A percentile compares a stretch with the other conserved stretches of the same genome.
Evolutionary conservation across 1,139 yeast genomes (phyloP).

Genomic region (Debaryomyces coudertii): DNA sequence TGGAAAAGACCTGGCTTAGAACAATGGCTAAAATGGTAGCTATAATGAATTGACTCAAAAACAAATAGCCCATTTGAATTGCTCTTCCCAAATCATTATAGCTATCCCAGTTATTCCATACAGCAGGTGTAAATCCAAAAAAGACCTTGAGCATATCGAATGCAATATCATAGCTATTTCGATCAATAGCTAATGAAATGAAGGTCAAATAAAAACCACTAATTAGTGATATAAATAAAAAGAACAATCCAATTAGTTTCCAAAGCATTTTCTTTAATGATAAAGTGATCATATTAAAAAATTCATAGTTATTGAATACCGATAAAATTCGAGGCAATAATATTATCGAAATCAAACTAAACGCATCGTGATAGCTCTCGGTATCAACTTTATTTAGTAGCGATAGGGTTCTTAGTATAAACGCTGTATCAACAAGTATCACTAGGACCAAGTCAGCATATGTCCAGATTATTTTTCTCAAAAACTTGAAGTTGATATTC

Average conservation of each 20-base stretch:
- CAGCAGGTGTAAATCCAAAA: slow-evolving; percentile 67
- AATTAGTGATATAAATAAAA: slow-evolving; percentile 54
- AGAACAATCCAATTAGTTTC: slow-evolving; percentile 56
- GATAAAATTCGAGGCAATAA: slow-evolving; percentile 58
- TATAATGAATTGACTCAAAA: slow-evolving; percentile 59
- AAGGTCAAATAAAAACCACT: slow-evolving; percentile 63
- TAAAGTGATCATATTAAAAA: slow-evolving; percentile 55
- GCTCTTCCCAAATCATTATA: slow-evolving; percentile 54
- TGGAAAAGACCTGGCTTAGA: slow-evolving; percentile 48
- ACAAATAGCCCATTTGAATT: slow-evolving; percentile 55
- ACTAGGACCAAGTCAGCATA: slow-evolving; percentile 41
- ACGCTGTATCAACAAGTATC: slow-evolving; percentile 33
- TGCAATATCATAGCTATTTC: slow-evolving; percentile 52
- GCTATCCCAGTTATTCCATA: slow-evolving; percentile 61
- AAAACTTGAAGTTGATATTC: slow-evolving; percentile 44
- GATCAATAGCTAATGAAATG: slow-evolving; percentile 51
- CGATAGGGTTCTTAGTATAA: slow-evolving; percentile 26
- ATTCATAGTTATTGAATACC: slow-evolving; percentile 56
- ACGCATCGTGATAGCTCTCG: slow-evolving; percentile 33
- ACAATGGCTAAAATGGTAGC: slow-evolving; percentile 64
- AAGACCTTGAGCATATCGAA: slow-evolving; percentile 59
- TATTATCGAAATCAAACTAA: slow-evolving; percentile 54
- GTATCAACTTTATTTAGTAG: slow-evolving; percentile 15
- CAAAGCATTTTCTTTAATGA: slow-evolving; percentile 58
- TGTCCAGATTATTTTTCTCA: slow-evolving; percentile 46